Evolutionary conservation across 2,329 filamentous ascomycete genomes (phyloP).

Genomic region (Colletotrichum sp.): DNA sequence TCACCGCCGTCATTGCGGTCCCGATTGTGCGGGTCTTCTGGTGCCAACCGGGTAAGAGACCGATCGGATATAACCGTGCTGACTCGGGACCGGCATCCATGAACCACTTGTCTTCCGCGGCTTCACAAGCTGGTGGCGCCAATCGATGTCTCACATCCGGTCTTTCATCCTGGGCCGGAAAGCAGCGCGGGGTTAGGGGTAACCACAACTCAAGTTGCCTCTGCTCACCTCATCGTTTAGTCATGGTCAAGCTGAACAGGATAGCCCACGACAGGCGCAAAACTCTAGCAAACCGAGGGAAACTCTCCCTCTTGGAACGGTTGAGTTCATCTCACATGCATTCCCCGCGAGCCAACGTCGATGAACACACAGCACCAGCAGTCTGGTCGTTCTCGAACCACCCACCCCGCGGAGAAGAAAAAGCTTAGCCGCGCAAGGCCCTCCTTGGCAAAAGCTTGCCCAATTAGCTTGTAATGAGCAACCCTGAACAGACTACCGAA

Average conservation of each 20-base stretch:
- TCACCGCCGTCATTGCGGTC: background rate
- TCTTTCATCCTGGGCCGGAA: background rate
- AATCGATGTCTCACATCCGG: background rate
- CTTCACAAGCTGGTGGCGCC: background rate
- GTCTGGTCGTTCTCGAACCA: background rate
- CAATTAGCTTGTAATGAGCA: background rate
- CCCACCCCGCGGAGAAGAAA: background rate
- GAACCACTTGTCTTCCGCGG: background rate
- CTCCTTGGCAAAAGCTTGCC: background rate
- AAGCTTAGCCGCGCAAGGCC: background rate
- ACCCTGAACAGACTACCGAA: background rate
- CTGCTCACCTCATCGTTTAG: background rate
- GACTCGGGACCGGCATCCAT: background rate
- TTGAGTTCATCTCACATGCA: background rate
- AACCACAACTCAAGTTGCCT: background rate
- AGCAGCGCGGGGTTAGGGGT: background rate
- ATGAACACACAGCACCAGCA: background rate
- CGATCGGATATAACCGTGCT: background rate
- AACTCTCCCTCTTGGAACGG: background rate
- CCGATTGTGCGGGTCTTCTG: background rate
- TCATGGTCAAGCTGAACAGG: background rate
- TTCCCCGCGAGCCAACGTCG: background rate
- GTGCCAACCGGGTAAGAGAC: fast-evolving
- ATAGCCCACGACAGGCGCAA: background rate
- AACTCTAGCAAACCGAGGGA: background rate